Evolutionary conservation across 768 basidiomycete species (phyloP), one percentile per base, ranked within the genome.

Genomic region (Mycena maculata): DNA sequence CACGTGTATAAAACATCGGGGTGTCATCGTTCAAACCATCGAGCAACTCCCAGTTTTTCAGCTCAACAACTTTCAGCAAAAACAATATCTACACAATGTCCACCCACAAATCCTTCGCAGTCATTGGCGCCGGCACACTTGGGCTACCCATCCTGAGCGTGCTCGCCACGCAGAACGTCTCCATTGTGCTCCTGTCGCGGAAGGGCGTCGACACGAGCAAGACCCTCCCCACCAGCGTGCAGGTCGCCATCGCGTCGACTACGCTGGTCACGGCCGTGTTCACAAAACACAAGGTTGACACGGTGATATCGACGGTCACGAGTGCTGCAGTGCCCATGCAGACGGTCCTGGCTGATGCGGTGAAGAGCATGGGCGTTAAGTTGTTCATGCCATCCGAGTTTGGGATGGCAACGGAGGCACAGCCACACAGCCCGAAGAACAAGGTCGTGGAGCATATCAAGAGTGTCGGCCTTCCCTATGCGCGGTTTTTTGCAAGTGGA

Each of bases 161-260:
- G 83, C 60, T 86, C 86, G 30, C 92, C 67, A 62, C 88, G 83
- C 71, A 93, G 22, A 57, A 65, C 8, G 65, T 66, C 22, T 42
- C 66, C 22, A 53, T 71, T 8, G 27, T 75, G 38, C 67, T 73
- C 0, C 64, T 75, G 42, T 67, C 72, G 15, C 69, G 72, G 10
- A 42, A 63, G 3, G 55, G 62, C 2, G 49, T 67, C 25, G 16
- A 8, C 15, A 13, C 39, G 15, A n/a, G 13, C 18, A 68, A 69
- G 39, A 39, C 48, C 7, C 60, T 68, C 23, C 72, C 71, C 13
- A n/a, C 62, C 2, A 76, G 76, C 39, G 78, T 74, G 16, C 72
- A 73, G 25, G 45, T 76, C n/a, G 75, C 50, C 8, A 68, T 58
- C n/a, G n/a, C 16, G 77, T 79, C 36, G 76, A 81, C 48, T 77